phyloP scores from a whole-genome alignment of 2,329 filamentous ascomycete species.

The Orbilia javanica region DNA sequence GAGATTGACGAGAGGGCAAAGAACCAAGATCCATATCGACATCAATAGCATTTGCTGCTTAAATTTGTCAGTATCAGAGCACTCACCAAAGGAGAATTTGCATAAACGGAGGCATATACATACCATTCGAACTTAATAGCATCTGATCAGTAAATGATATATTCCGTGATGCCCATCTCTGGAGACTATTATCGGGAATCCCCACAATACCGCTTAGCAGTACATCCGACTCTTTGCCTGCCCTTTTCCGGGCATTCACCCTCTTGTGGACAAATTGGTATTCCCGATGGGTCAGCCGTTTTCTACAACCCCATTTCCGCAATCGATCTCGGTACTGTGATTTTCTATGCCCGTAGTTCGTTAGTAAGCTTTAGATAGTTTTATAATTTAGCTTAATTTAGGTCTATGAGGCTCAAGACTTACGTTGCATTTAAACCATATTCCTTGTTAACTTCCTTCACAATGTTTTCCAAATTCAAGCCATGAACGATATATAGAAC shows the following conservation, averaged over 20 bases:
- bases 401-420: background rate
- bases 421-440: conserved; percentile 24
- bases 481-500: background rate
- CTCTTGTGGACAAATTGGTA: conserved; percentile 5
- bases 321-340: conserved; percentile 19
- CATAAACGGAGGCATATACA: background rate
- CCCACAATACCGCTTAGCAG: background rate
- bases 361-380: background rate
- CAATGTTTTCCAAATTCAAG: conserved; percentile 1
- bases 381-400: no score
- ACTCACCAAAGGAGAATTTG: background rate
- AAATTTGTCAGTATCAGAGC: background rate
- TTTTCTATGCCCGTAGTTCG: background rate
- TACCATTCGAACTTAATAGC: background rate
- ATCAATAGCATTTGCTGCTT: background rate
- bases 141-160: background rate
- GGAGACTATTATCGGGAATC: background rate
- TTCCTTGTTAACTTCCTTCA: conserved; percentile 1
- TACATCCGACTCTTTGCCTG: no score
- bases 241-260: background rate
- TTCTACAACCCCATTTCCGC: conserved; percentile 26
- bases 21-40: conserved; percentile 2
- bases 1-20: background rate
- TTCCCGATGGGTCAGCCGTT: conserved; percentile 23
- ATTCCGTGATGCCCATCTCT: background rate